Evolutionary conservation across 2,329 filamentous ascomycete species (phyloP), one percentile per base, ranked within the genome.

Genomic region (Erysiphe pisi): DNA sequence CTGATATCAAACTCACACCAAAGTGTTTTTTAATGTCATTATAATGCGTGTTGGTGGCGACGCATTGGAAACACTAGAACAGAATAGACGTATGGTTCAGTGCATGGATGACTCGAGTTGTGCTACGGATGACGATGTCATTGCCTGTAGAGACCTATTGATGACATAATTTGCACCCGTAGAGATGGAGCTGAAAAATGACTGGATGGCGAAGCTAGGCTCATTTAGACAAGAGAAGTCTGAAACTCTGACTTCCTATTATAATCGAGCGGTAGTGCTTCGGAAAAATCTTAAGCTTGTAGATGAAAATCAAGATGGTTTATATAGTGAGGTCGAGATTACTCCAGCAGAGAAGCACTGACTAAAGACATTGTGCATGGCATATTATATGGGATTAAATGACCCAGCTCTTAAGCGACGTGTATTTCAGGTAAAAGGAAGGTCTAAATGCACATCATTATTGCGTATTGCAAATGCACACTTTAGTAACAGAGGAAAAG

Each of bases 11-110:
- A 14, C 65, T 70, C 9, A 70, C 40, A n/a, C 65, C 65, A 43
- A 40, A 25, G 16, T 43, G 61, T 28, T 45, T 70, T 70, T 70
- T 14, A 70, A 70, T 43, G 65, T 28, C 31, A 70, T 70, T 31
- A 70, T 70, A 70, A 43, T 43, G 65, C 65, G 65, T 70, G 65
- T 70, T 65, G 2, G 28, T 70, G 65, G 65, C 4, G 65, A 70
- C n/a, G 65, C 65, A 43, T 25, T 70, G 16, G 65, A 70, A 45
- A 36, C 45, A 22, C 40, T 45, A 8, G 65, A 70, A 25, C 65
- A 70, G 20, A 70, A 70, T 70, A 70, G 65, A 70, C 31, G 36
- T 45, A 43, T 70, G 65, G 31, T 43, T 1, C 0, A 0, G 40
- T 70, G 65, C 45, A 40, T 70, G 65, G n/a, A 70, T 70, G 65